phyloP scores from a whole-genome alignment of 2,329 filamentous ascomycete genomes.

The Orbilia blumenaviensis region DNA sequence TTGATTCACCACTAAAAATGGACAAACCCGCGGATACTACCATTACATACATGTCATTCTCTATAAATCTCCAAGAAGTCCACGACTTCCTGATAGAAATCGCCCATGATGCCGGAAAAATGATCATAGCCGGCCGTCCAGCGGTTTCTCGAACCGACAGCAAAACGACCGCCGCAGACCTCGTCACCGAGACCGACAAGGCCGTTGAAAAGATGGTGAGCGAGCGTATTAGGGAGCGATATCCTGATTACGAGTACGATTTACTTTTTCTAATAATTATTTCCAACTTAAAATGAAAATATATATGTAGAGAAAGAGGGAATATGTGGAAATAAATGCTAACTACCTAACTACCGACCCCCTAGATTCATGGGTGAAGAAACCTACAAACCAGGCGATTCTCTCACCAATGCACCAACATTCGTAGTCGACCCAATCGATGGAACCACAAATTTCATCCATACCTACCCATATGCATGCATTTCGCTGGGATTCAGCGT shows the following conservation, averaged over 20 bases:
- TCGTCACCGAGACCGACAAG: conserved; percentile 74
- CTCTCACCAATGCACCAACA: conserved; percentile 66
- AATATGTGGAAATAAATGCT: conserved; percentile 7
- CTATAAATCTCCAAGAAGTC: conserved; percentile 69
- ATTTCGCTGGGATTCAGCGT: conserved; percentile 70
- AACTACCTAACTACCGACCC: conserved; percentile 9
- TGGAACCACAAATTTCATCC: conserved; percentile 73
- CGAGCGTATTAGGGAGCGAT: conserved; percentile 65
- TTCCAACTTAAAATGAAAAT: neutral
- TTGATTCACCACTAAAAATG: too few relatives aligned
- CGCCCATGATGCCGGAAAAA: conserved; percentile 71
- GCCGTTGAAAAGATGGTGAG: conserved; percentile 72
- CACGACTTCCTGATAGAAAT: conserved; percentile 70
- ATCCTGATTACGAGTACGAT: conserved; percentile 66
- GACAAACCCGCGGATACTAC: too few relatives aligned
- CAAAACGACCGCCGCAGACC: conserved; percentile 75
- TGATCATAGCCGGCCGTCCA: conserved; percentile 72
- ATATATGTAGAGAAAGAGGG: neutral
- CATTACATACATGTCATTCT: too few relatives aligned
- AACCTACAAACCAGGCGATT: conserved; percentile 68
- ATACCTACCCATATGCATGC: conserved; percentile 68
- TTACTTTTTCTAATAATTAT: neutral
- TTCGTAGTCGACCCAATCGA: conserved; percentile 73
- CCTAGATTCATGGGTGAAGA: conserved; percentile 70
- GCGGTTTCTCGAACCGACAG: conserved; percentile 68